Evolutionary conservation across 495 filamentous ascomycete species (phyloP).

Genomic region (Trypethelium eluteriae): DNA sequence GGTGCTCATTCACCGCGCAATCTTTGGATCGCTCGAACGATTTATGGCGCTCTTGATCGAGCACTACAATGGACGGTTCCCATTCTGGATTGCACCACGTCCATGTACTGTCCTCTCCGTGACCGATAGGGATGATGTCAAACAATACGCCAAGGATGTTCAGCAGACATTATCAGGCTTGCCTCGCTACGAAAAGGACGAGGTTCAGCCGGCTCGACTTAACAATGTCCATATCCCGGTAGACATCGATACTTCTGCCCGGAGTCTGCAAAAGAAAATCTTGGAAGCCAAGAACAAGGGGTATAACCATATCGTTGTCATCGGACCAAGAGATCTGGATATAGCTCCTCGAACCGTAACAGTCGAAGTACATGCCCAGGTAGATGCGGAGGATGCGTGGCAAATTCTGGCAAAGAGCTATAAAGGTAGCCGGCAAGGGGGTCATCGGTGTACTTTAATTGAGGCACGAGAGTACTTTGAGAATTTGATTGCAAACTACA

Average conservation of each 20-base stretch:
- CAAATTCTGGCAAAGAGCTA: background rate
- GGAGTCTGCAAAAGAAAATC: constrained; percentile 60
- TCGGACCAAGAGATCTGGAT: constrained; percentile 48
- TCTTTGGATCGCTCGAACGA: constrained; percentile 78
- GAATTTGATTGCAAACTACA: background rate
- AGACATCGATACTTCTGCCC: constrained; percentile 61
- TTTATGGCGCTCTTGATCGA: constrained; percentile 84
- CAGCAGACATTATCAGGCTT: constrained; percentile 38
- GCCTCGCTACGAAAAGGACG: constrained; percentile 10
- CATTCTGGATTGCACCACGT: constrained; percentile 84
- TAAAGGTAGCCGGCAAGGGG: background rate
- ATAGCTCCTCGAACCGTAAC: background rate
- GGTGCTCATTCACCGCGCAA: constrained; percentile 81
- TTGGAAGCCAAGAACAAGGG: constrained; percentile 61
- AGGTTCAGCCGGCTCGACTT: constrained; percentile 24
- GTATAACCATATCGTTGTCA: constrained; percentile 66
- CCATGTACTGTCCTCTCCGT: constrained; percentile 75
- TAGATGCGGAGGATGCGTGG: background rate
- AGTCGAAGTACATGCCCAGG: background rate
- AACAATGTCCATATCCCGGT: constrained; percentile 47
- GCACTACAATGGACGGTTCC: constrained; percentile 73
- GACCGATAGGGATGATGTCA: constrained; percentile 53
- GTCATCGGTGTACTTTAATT: background rate
- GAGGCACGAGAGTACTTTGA: background rate
- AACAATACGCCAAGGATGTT: constrained; percentile 49